Percentiles rank a stretch among this genome's conserved stretches.
These are phyloP conservation scores for Penicillium vulpinum DNA, from an alignment of 2,329 filamentous ascomycete species.

Conservation along the genomic window DNA sequence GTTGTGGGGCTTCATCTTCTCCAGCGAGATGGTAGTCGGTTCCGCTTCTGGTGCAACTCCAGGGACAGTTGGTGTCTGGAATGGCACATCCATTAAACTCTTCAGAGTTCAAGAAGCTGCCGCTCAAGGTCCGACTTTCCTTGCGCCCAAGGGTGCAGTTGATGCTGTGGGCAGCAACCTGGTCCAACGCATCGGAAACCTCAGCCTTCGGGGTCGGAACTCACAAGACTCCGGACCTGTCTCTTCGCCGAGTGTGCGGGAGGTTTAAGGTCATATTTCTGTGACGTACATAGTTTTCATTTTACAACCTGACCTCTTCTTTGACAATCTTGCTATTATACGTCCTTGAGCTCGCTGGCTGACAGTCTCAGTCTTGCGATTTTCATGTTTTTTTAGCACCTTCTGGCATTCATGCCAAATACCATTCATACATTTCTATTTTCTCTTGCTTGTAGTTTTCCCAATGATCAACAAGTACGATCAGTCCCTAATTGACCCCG, in stretches of 20 bases:
- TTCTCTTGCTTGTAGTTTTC: background rate
- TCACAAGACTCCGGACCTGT: constrained; percentile 32
- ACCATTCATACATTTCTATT: background rate
- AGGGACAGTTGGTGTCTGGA: constrained; percentile 91
- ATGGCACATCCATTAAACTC: constrained; percentile 80
- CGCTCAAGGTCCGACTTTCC: constrained; percentile 74
- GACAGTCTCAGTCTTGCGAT: background rate
- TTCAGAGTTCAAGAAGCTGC: constrained; percentile 88
- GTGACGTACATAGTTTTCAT: constrained; percentile 18
- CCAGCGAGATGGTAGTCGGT: constrained; percentile 74
- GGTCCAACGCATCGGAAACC: constrained; percentile 78
- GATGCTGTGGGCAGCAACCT: constrained; percentile 91
- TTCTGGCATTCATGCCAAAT: constrained; percentile 2
- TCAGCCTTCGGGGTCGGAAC: constrained; percentile 59
- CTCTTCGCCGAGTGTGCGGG: constrained; percentile 35
- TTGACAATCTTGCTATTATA: background rate
- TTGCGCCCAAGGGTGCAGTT: constrained; percentile 84
- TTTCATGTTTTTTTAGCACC: background rate
- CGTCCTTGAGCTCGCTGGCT: background rate
- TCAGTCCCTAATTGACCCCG: background rate
- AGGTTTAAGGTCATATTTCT: constrained; percentile 30
- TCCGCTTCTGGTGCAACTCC: constrained; percentile 56
- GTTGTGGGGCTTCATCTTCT: constrained; percentile 90
- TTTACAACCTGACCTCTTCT: constrained; percentile 10
- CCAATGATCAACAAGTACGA: background rate